Conservation (phyloP, 768 basidiomycete genomes). For the Kwoniella europaea region DNA sequence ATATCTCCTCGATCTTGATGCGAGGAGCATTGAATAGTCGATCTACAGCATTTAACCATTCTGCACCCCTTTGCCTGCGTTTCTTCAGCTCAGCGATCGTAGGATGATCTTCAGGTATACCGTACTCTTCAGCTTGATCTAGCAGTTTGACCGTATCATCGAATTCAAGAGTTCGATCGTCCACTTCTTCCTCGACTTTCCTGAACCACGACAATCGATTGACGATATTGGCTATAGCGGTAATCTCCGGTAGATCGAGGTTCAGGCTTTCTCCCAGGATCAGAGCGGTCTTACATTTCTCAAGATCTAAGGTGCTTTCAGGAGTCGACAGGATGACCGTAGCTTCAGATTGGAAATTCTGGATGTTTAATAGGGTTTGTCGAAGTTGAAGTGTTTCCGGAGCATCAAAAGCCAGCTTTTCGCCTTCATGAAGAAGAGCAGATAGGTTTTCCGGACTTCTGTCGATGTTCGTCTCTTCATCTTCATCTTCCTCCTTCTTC, state of each 20-base stretch:
- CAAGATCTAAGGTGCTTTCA: slow-evolving; percentile 38
- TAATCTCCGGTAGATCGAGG: slow-evolving; percentile 79
- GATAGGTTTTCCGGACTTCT: slow-evolving; percentile 74
- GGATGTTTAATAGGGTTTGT: slow-evolving; percentile 41
- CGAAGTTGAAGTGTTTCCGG: slow-evolving; percentile 67
- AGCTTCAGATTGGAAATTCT: slow-evolving; percentile 49
- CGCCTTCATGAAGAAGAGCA: slow-evolving; percentile 71
- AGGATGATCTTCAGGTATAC: slow-evolving; percentile 69
- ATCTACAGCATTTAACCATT: slow-evolving; percentile 77
- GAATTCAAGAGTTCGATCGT: slow-evolving; percentile 71
- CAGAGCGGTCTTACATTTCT: slow-evolving; percentile 40
- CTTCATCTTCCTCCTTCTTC: slow-evolving; percentile 44
- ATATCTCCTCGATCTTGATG: slow-evolving; percentile 77
- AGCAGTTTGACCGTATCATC: slow-evolving; percentile 78
- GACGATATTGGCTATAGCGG: slow-evolving; percentile 78
- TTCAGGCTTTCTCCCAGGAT: slow-evolving; percentile 65
- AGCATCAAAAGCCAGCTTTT: slow-evolving; percentile 80
- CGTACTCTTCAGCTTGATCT: slow-evolving; percentile 71
- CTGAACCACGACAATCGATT: slow-evolving; percentile 75
- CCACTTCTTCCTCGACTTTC: slow-evolving; percentile 72
- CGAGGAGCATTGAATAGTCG: slow-evolving; percentile 17
- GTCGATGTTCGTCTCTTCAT: slow-evolving; percentile 67
- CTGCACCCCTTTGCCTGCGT: slow-evolving; percentile 70
- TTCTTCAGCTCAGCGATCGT: slow-evolving; percentile 69
- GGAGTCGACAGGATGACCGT: slow-evolving; percentile 36